A percentile compares a stretch with the other conserved stretches of the same genome.
phyloP scores from a whole-genome alignment of 2,329 filamentous ascomycete genomes.

The Monosporascus sp. region DNA sequence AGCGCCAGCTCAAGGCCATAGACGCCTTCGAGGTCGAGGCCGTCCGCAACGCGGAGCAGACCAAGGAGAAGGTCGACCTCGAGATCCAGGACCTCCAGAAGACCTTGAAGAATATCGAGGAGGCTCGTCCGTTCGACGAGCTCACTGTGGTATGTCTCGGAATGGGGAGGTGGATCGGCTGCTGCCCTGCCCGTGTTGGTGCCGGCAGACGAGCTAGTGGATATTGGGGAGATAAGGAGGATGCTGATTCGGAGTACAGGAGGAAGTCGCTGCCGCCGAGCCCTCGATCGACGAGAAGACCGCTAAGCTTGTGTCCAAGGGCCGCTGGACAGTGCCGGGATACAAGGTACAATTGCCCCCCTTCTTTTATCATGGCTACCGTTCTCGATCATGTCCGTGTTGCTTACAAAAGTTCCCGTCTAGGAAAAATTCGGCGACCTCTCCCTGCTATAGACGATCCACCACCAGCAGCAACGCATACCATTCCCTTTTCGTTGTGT shows the following conservation, averaged over 20 bases:
- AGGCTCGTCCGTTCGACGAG: conserved; percentile 90
- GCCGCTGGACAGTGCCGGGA: conserved; percentile 94
- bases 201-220: neutral
- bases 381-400: neutral
- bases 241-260: conserved; percentile 48
- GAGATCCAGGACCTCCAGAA: conserved; percentile 92
- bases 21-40: conserved; percentile 97
- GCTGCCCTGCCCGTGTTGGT: conserved; percentile 3
- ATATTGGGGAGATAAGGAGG: conserved; percentile 3
- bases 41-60: conserved; percentile 92
- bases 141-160: conserved; percentile 82
- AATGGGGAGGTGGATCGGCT: too few species aligned
- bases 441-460: conserved; percentile 71
- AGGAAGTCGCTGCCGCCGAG: conserved; percentile 89
- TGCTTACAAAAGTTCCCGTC: conserved; percentile 39
- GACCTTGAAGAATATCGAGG: conserved; percentile 96
- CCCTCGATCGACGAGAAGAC: conserved; percentile 98
- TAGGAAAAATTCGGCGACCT: conserved; percentile 99
- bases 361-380: neutral
- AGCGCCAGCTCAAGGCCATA: conserved; percentile 93
- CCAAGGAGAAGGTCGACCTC: conserved; percentile 91
- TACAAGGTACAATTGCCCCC: conserved; percentile 76
- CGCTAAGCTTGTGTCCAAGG: conserved; percentile 89
- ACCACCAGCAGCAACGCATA: conserved; percentile 21
- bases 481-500: conserved; percentile 50